Conservation (phyloP, 2,329 filamentous ascomycete genomes). For the Aspergillus aculeatinus region DNA sequence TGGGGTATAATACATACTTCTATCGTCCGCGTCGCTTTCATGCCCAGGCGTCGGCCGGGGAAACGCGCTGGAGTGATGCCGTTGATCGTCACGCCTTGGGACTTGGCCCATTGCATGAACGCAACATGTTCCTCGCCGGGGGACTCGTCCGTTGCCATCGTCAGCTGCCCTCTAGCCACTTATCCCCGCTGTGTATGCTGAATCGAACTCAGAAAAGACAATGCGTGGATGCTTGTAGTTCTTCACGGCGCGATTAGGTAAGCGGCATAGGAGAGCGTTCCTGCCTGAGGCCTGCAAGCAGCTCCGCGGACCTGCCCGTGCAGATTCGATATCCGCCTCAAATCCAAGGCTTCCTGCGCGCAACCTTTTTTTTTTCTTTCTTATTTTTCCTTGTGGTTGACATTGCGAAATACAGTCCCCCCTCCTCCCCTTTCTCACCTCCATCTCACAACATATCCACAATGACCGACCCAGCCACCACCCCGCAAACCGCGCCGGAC, state of each 20-base stretch:
- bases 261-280: background rate
- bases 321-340: too few species aligned
- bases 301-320: background rate
- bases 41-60: conserved; percentile 72
- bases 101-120: conserved; percentile 66
- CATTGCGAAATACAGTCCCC: too few species aligned
- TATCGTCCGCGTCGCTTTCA: conserved; percentile 66
- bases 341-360: background rate
- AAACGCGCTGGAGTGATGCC: conserved; percentile 65
- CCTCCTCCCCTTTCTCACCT: too few species aligned
- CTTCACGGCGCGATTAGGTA: conserved; percentile 2
- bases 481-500: conserved; percentile 10
- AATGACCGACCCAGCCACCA: background rate
- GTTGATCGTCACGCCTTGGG: conserved; percentile 64
- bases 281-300: background rate
- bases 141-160: conserved; percentile 6
- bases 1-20: conserved; percentile 48
- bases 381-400: too few species aligned
- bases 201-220: background rate
- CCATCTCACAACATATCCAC: background rate
- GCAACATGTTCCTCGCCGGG: conserved; percentile 36
- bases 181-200: background rate
- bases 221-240: background rate
- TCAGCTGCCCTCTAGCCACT: conserved; percentile 1
- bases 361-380: background rate